Percentiles rank a stretch among this genome's conserved stretches.
Conservation (phyloP, 257 asterid genomes). For the Coffea eugenioides region DNA sequence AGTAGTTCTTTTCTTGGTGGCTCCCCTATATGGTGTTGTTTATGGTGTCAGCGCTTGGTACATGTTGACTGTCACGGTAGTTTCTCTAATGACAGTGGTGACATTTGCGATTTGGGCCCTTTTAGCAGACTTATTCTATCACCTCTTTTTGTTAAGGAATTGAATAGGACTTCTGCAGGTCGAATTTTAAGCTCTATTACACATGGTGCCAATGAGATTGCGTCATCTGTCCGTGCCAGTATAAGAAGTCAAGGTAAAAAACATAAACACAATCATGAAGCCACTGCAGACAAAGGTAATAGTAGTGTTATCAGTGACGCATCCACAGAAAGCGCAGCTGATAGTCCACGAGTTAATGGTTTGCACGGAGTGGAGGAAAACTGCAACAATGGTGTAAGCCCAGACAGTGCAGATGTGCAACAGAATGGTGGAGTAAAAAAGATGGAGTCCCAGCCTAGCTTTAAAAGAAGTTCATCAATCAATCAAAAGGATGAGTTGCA, state of each 20-base stretch:
- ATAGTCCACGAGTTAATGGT: slow-evolving; percentile 49
- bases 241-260: slow-evolving; percentile 83
- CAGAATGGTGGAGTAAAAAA: slow-evolving; percentile 49
- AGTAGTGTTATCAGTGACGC: slow-evolving; percentile 51
- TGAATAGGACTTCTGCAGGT: slow-evolving; percentile 53
- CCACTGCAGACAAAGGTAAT: slow-evolving; percentile 49
- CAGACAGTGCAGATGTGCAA: slow-evolving; percentile 45
- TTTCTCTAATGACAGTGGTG: slow-evolving; percentile 83
- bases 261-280: slow-evolving; percentile 58
- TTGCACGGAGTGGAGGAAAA: slow-evolving; percentile 51
- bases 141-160: slow-evolving; percentile 73
- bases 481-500: slow-evolving; percentile 67
- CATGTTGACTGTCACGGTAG: slow-evolving; percentile 94
- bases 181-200: slow-evolving; percentile 89
- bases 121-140: slow-evolving; percentile 83
- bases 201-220: slow-evolving; percentile 97
- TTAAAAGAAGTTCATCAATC: slow-evolving; percentile 58
- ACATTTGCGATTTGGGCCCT: slow-evolving; percentile 89
- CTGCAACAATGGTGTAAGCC: slow-evolving; percentile 33
- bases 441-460: slow-evolving; percentile 51
- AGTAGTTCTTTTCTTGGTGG: slow-evolving; percentile 90
- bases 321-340: slow-evolving; percentile 49
- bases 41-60: slow-evolving; percentile 96
- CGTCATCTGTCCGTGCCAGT: slow-evolving; percentile 93
- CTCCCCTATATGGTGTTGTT: slow-evolving; percentile 97